Evolutionary conservation across 2,329 filamentous ascomycete species (phyloP), one percentile per base, ranked within the genome.

Genomic region (Fusarium transvaalense): DNA sequence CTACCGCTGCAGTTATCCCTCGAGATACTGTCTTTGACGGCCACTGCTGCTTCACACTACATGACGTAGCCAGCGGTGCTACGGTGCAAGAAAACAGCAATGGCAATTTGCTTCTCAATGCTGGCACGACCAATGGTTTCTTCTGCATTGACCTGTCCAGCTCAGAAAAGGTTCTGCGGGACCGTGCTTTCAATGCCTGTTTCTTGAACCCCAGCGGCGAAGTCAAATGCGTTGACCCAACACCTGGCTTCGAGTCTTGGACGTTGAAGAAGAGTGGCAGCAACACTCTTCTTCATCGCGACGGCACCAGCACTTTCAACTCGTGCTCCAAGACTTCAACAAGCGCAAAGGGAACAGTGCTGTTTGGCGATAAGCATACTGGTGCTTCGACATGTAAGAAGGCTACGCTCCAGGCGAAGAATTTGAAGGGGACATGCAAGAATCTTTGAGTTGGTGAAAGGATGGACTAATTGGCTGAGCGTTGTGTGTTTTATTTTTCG

Each of bases 191-290:
- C 65, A 78, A 76, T 52, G 76, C 78, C n/a, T 79, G 78, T 65
- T 77, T 78, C 58, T 60, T 78, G 58, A 62, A 57, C 41, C 66
- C 70, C 17, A 58, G 69, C 23, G 64, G 69, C 19, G 59, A 67
- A 21, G 65, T 79, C 38, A 73, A 76, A 50, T 79, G 78, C 10
- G 74, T 78, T 37, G 77, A 79, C 45, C 72, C 73, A 19, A 78
- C 69, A 3, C 76, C 74, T 2, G 76, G 77, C 19, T 64, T 68
- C 23, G 73, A 75, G 31, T 64, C 55, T 8, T 79, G 75, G 75
- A 71, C 71, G 6, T 50, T 79, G 9, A 62, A 69, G 39, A 64
- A 68, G 39, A 63, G 56, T 8, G 68, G 64, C 12, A 66, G 59
- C 54, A 64, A 66, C 13, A 64, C 63, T 8, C 41, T 77, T 10